Percentiles rank a stretch among this genome's conserved stretches.
These are phyloP conservation scores for Lachancea dasiensis DNA, from an alignment of 805 yeast genomes.

Conservation along the genomic window DNA sequence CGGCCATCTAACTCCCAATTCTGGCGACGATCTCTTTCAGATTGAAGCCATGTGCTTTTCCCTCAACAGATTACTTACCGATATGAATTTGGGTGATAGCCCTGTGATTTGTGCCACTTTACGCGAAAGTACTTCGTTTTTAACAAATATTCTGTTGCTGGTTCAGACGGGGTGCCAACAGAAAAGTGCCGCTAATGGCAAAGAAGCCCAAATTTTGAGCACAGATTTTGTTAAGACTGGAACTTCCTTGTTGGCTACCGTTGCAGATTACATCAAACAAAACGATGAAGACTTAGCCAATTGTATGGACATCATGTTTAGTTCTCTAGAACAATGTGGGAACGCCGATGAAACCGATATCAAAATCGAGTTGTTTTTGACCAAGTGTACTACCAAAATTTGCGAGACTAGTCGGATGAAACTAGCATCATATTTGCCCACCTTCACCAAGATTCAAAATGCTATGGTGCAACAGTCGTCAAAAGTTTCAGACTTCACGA, in stretches of 20 bases:
- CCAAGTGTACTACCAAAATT: conserved; percentile 24
- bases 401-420: conserved; percentile 29
- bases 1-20: conserved; percentile 15
- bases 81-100: conserved; percentile 26
- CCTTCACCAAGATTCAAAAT: conserved; percentile 30
- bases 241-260: conserved; percentile 23
- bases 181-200: conserved; percentile 12
- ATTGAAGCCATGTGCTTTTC: conserved; percentile 31
- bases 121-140: conserved; percentile 16
- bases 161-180: conserved; percentile 24
- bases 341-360: conserved; percentile 11
- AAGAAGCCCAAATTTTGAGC: conserved; percentile 18
- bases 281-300: conserved; percentile 19
- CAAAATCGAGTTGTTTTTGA: conserved; percentile 26
- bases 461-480: conserved; percentile 26
- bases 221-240: conserved; percentile 29
- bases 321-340: conserved; percentile 24
- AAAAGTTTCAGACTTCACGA: conserved; percentile 27
- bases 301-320: conserved; percentile 26
- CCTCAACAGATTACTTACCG: conserved; percentile 23
- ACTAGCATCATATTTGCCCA: conserved; percentile 21
- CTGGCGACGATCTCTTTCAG: conserved; percentile 22
- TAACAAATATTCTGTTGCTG: conserved; percentile 21
- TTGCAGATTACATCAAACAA: conserved; percentile 26
- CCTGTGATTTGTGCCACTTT: conserved; percentile 28